Evolutionary conservation across 2,329 filamentous ascomycete species (phyloP).

Genomic region (Talaromyces sp.): DNA sequence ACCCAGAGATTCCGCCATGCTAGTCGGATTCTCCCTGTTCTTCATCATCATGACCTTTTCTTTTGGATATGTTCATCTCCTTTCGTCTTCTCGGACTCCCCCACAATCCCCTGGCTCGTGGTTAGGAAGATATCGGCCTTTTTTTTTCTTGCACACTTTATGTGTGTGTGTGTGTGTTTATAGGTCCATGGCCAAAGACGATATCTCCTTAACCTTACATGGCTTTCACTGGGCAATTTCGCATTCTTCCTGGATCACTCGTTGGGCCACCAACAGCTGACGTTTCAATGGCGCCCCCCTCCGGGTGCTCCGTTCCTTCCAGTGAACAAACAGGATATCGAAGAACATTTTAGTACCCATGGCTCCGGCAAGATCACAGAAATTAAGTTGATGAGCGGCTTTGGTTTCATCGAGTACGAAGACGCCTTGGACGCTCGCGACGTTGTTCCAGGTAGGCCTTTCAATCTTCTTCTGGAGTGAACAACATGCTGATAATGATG

Average conservation of each 20-base stretch:
- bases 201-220: slow-evolving; percentile 7
- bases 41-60: background rate
- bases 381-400: slow-evolving; percentile 99
- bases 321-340: slow-evolving; percentile 97
- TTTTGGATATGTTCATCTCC: slow-evolving; percentile 14
- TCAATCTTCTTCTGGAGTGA: background rate
- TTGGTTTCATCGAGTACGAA: slow-evolving; percentile 99
- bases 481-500: slow-evolving; percentile 15
- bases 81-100: slow-evolving; percentile 13
- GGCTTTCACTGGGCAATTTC: slow-evolving; percentile 17
- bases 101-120: slow-evolving; percentile 1
- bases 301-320: slow-evolving; percentile 35
- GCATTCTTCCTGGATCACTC: slow-evolving; percentile 19
- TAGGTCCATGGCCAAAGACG: slow-evolving; percentile 10
- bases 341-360: slow-evolving; percentile 91
- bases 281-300: slow-evolving; percentile 23
- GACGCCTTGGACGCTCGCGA: slow-evolving; percentile 97
- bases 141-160: background rate
- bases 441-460: slow-evolving; percentile 83
- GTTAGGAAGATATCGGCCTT: slow-evolving; percentile 3
- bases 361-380: slow-evolving; percentile 96
- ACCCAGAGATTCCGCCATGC: slow-evolving; percentile 18
- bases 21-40: slow-evolving; percentile 11
- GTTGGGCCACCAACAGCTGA: slow-evolving; percentile 24
- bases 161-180: background rate